phyloP scores from a whole-genome alignment of 495 filamentous ascomycete species.

The Penicillium arizonense region DNA sequence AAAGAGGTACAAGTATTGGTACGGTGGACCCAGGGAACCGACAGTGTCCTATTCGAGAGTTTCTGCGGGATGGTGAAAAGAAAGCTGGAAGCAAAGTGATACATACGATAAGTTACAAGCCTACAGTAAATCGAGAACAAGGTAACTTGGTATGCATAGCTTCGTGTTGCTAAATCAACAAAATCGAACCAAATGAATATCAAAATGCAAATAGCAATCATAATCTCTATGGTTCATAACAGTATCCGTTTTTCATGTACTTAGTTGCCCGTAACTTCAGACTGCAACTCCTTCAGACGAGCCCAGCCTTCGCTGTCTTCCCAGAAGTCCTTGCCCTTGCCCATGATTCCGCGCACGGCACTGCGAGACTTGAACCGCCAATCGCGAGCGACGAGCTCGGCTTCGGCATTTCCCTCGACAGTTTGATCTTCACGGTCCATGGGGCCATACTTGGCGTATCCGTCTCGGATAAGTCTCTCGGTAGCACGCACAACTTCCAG shows the following conservation, averaged over 20 bases:
- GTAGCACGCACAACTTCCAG: slow-evolving; percentile 48
- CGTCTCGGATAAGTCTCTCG: slow-evolving; percentile 45
- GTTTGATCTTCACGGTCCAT: slow-evolving; percentile 36
- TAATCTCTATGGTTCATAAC: slow-evolving; percentile 3
- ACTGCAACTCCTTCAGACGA: slow-evolving; percentile 52
- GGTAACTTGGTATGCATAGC: neutral
- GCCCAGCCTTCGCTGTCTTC: slow-evolving; percentile 73
- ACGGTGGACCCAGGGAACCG: slow-evolving; percentile 74
- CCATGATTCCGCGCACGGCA: slow-evolving; percentile 75
- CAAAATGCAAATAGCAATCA: neutral
- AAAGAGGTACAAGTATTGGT: slow-evolving; percentile 44
- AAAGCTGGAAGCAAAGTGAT: slow-evolving; percentile 33
- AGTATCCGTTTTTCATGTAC: slow-evolving; percentile 7
- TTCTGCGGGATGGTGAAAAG: slow-evolving; percentile 77
- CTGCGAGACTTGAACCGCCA: slow-evolving; percentile 90
- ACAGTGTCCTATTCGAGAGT: slow-evolving; percentile 80
- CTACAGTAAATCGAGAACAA: neutral
- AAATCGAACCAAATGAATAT: neutral
- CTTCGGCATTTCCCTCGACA: slow-evolving; percentile 23
- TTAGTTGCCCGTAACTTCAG: slow-evolving; percentile 38
- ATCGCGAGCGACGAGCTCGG: slow-evolving; percentile 46
- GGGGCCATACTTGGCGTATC: slow-evolving; percentile 46
- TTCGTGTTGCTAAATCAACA: neutral
- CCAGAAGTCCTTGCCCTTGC: slow-evolving; percentile 80
- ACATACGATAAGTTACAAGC: neutral